Evolutionary conservation across 2,329 filamentous ascomycete species (phyloP), one percentile per base, ranked within the genome.

Genomic region (Beauveria australis): DNA sequence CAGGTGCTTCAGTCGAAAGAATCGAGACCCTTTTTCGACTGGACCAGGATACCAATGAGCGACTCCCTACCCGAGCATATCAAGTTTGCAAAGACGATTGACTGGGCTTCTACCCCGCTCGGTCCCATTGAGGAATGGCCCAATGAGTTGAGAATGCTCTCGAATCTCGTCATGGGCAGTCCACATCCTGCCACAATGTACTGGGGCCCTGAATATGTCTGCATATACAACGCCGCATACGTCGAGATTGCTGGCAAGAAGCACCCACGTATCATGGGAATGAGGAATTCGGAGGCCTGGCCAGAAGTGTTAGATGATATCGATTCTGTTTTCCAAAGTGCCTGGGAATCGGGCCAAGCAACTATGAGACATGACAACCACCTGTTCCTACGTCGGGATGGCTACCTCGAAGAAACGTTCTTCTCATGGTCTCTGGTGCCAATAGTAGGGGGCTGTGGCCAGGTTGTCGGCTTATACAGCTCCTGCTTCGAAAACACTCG

Each of bases 331-430:
- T 89, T 94, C 64, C 77, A 81, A 19, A 84, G 78, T 63, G 90
- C 89, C 0, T 83, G 81, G 71, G 73, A 81, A 44, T 88, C 85
- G 5, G 91, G 89, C 0, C 86, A 92, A 73, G 88, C 89, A 0
- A 91, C 87, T 0, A 90, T 92, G 88, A 93, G 92, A 71, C 86
- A 92, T 65, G 90, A 94, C 66, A 89, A 93, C 64, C 85, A 84
- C 61, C 76, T 93, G 1, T 91, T 92, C 67, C 81, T 94, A 37
- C 78, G 81, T 52, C 83, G 90, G 8, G 83, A 84, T 64, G 83
- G 85, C 1, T 91, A 83, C 63, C 73, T 91, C 1, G 89, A 95
- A 71, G 90, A 94, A 69, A 86, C 88, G 0, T 93, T 89, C 69
- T 93, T 93, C 70, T 89, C 87, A 14, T 93, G 89, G 89, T 89